These are phyloP conservation scores for Trifolium repens DNA, from an alignment of 306 rosid genomes.

Conservation along the genomic window DNA sequence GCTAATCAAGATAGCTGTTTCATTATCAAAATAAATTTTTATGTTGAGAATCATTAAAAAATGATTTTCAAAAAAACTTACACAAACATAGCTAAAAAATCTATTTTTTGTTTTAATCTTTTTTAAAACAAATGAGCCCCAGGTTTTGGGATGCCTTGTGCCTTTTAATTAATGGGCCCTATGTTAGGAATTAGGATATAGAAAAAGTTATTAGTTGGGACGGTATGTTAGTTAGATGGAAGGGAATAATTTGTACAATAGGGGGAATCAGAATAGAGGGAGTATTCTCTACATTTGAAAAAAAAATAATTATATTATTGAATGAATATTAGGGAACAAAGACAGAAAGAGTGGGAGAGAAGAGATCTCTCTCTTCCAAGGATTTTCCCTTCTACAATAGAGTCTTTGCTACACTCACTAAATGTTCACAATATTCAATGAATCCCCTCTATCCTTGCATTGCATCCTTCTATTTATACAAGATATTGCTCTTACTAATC, in stretches of 20 bases:
- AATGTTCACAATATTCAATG: not conserved
- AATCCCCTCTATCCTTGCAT: not conserved
- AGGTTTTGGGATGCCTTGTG: too few relatives aligned
- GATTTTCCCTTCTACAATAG: not conserved
- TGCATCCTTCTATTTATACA: not conserved
- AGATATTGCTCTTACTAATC: not conserved
- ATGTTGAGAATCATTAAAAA: too few relatives aligned
- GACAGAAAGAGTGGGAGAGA: not conserved
- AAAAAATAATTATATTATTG: not conserved
- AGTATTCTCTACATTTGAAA: not conserved
- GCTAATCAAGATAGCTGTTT: too few relatives aligned
- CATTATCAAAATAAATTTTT: too few relatives aligned
- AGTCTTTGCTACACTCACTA: not conserved
- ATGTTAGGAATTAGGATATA: not conserved
- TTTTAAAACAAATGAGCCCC: too few relatives aligned
- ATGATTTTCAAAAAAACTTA: too few relatives aligned
- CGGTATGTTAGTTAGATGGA: not conserved
- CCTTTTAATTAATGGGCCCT: too few relatives aligned
- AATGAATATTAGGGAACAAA: not conserved
- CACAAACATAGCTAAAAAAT: too few relatives aligned
- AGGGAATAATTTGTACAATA: not conserved
- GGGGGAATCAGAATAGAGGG: not conserved
- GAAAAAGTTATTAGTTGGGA: not conserved
- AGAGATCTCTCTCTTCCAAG: not conserved
- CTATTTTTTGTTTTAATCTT: too few relatives aligned